Evolutionary conservation across 2,329 filamentous ascomycete genomes (phyloP), one percentile per base, ranked within the genome.

Genomic region (Lecanicillium sp.): DNA sequence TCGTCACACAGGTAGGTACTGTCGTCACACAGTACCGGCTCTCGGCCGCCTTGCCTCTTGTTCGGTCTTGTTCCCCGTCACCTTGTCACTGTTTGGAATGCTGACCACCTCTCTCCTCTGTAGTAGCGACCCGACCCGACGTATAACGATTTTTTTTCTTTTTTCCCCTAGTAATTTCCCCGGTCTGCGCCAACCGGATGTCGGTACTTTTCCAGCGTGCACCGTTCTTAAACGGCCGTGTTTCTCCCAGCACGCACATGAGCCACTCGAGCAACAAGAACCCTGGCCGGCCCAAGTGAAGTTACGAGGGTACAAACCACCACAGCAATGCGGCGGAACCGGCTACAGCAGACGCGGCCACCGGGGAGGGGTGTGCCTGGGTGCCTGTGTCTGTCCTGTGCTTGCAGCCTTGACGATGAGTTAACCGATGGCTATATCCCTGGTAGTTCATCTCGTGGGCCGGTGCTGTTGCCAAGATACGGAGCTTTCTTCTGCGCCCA

Each of bases 401-500:
- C n/a, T n/a, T n/a, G n/a, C n/a, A n/a, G n/a, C 24, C 39, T 32
- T 32, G 17, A 20, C n/a, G 14, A 27, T n/a, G 17, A 26, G 21
- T 44, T 32, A 38, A n/a, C 43, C 43, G 43, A 45, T 45, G 33
- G 23, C 10, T 17, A 36, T 23, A 38, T 30, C 43, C 43, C 30
- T 26, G 33, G 14, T 36, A 23, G 33, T 29, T 38, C 32, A 38
- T 45, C 43, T 45, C 24, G 43, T 45, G 43, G 33, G 30, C 29
- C 29, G 20, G 30, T 45, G 17, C 12, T 35, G 4, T 27, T 36
- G 15, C 43, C 43, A 46, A 17, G 33, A 26, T 33, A 37, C 27
- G 44, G 44, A 39, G 27, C 35, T 46, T 46, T 38, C 35, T 39
- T 37, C 32, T 36, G 42, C 36, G 27, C 20, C 39, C 39, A 42